Evolutionary conservation across 2,329 filamentous ascomycete species (phyloP).

Genomic region (Nemania sp.): DNA sequence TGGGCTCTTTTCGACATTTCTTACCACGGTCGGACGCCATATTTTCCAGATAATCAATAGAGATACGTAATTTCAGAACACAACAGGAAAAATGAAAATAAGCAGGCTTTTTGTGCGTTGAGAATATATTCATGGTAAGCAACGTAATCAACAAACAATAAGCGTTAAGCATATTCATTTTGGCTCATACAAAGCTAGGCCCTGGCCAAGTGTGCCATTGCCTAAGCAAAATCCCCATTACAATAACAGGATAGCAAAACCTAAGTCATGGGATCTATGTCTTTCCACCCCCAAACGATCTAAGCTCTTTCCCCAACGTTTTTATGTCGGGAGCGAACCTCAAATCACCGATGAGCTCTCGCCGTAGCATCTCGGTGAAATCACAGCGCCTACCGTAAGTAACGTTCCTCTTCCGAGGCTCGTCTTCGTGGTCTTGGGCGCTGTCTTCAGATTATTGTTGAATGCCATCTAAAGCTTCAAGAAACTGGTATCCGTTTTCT

Average conservation of each 20-base stretch:
- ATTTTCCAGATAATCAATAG: no score
- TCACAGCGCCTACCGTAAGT: slow-evolving; percentile 4
- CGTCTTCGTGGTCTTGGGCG: slow-evolving; percentile 9
- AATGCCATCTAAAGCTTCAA: slow-evolving; percentile 14
- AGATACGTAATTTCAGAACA: no score
- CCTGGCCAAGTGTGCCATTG: neutral
- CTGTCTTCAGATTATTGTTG: slow-evolving; percentile 10
- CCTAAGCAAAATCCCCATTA: neutral
- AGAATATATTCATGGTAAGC: neutral
- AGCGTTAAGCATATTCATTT: neutral
- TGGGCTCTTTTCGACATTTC: no score
- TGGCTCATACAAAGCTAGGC: neutral
- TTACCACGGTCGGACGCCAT: no score
- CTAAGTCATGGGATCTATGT: slow-evolving; percentile 4
- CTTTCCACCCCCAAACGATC: slow-evolving; percentile 12
- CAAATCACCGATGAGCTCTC: slow-evolving; percentile 3
- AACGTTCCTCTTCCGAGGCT: slow-evolving; percentile 18
- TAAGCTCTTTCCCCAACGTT: slow-evolving; percentile 12
- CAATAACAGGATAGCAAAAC: slow-evolving; percentile 6
- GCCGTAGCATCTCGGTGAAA: neutral
- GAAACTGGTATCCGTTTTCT: slow-evolving; percentile 19
- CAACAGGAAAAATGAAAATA: no score
- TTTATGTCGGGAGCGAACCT: neutral
- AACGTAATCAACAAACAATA: neutral
- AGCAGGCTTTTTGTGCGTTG: neutral